Conservation (phyloP, 108 stramenopile genomes). For the Phaeodactylum tricornutum region DNA sequence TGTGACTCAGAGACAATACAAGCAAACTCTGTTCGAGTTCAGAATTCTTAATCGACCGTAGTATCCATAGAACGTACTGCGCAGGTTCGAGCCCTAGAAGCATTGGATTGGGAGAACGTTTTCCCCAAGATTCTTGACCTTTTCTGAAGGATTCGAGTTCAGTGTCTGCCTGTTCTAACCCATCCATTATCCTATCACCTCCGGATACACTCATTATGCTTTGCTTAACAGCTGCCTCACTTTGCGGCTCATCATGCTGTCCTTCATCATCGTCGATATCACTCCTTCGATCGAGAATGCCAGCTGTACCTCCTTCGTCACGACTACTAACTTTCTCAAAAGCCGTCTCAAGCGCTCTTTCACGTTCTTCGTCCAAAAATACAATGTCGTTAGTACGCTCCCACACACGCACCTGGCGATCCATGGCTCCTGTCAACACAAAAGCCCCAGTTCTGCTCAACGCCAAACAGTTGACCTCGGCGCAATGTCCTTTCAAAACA, state of each 20-base stretch:
- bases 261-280: constrained; percentile 24
- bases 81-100: constrained; percentile 80
- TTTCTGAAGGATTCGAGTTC: constrained; percentile 50
- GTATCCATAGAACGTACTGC: constrained; percentile 74
- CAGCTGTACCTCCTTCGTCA: constrained; percentile 41
- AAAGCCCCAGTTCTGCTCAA: constrained; percentile 81
- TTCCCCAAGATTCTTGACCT: constrained; percentile 8
- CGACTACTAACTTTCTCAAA: constrained; percentile 72
- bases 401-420: constrained; percentile 95
- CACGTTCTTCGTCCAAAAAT: constrained; percentile 94
- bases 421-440: constrained; percentile 84
- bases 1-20: constrained; percentile 73
- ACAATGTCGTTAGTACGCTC: constrained; percentile 93
- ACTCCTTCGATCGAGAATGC: constrained; percentile 31
- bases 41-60: constrained; percentile 74
- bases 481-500: constrained; percentile 75
- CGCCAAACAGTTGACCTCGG: constrained; percentile 84
- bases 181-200: constrained; percentile 92
- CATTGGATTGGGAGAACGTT: constrained; percentile 55
- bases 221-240: constrained; percentile 76
- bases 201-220: constrained; percentile 78
- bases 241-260: constrained; percentile 59
- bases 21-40: constrained; percentile 91
- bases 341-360: constrained; percentile 80
- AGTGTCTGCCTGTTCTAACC: constrained; percentile 82